Evolutionary conservation across 2,329 filamentous ascomycete species (phyloP), one percentile per base, ranked within the genome.

Genomic region (Sporothrix globosa): DNA sequence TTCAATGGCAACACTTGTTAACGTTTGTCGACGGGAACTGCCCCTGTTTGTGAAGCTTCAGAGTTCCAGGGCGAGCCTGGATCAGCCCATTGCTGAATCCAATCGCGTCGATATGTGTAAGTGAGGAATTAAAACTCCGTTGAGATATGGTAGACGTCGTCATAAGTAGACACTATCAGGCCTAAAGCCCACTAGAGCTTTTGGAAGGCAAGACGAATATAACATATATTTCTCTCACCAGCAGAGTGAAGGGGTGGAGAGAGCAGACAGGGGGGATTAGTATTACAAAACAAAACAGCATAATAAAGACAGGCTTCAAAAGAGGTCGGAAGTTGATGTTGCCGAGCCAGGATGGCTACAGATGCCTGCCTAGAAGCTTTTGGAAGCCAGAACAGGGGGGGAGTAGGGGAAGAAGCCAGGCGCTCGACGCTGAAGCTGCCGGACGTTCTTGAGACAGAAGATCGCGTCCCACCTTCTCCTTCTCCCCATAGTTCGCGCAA

Each of bases 21-120:
- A 39, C 10, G 14, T 17, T 19, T 39, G 34, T 14, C 5, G 58
- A 24, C 58, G 11, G 58, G 7, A 13, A n/a, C 41, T 27, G 58
- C 52, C 17, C 21, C 14, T 54, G 7, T 54, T 11, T 24, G 24
- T 30, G 13, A 54, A 30, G 24, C 24, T 30, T 11, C 21, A 39
- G 44, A 19, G 6, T 44, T 39, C 27, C 19, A 41, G 24, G 30
- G 17, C 19, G 19, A 50, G 19, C 30, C 11, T 53, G 30, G 3
- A 50, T 66, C 14, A 44, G 46, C 63, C 48, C 30, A 54, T 24
- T 50, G 61, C 10, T 34, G 46, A 67, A 53, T 67, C 63, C 48
- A 67, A 53, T 67, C 63, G 63, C 63, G 63, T 67, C 30, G 41
- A 67, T 11, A 67, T 67, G 63, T 67, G 63, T 67, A 67, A 67